Percentiles rank a stretch among this genome's conserved stretches.
Evolutionary conservation across 257 asterid species (phyloP).

Genomic region (Fraxinus quadrangulata): DNA sequence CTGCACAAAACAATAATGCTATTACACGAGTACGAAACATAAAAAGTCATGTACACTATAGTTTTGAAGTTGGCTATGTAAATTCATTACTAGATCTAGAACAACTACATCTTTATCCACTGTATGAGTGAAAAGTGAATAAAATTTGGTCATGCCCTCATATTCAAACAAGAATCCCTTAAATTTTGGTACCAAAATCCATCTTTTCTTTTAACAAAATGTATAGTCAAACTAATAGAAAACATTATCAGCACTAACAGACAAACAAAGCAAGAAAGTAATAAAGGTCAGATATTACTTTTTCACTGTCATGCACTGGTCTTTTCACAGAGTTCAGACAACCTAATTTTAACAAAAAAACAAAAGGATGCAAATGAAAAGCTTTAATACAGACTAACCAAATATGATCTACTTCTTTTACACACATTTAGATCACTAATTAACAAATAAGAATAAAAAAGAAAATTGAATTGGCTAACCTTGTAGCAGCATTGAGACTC

Average conservation of each 20-base stretch:
- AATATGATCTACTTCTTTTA: too few species aligned
- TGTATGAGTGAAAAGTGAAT: too few species aligned
- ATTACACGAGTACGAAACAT: not conserved
- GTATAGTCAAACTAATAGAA: slow-evolving; percentile 11
- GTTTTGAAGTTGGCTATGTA: too few species aligned
- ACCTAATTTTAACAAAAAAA: slow-evolving; percentile 15
- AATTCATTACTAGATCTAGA: too few species aligned
- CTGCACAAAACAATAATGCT: slow-evolving; percentile 34
- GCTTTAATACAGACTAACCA: not conserved
- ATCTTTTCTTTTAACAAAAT: slow-evolving; percentile 17
- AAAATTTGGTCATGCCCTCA: too few species aligned
- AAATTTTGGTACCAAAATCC: not conserved
- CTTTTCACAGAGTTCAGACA: slow-evolving; percentile 29
- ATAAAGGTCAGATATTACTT: slow-evolving; percentile 21
- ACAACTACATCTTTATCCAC: too few species aligned
- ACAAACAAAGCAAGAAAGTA: slow-evolving; percentile 22
- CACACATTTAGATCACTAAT: not conserved
- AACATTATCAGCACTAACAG: slow-evolving; percentile 22
- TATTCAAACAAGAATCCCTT: too few species aligned
- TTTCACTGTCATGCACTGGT: slow-evolving; percentile 29
- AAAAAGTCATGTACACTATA: too few species aligned
- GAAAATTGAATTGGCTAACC: slow-evolving; percentile 35
- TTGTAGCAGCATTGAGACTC: slow-evolving; percentile 56
- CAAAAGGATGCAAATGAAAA: slow-evolving; percentile 12
- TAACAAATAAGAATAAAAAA: not conserved